phyloP scores from a whole-genome alignment of 2,329 filamentous ascomycete genomes.

The Exophiala bonariae region DNA sequence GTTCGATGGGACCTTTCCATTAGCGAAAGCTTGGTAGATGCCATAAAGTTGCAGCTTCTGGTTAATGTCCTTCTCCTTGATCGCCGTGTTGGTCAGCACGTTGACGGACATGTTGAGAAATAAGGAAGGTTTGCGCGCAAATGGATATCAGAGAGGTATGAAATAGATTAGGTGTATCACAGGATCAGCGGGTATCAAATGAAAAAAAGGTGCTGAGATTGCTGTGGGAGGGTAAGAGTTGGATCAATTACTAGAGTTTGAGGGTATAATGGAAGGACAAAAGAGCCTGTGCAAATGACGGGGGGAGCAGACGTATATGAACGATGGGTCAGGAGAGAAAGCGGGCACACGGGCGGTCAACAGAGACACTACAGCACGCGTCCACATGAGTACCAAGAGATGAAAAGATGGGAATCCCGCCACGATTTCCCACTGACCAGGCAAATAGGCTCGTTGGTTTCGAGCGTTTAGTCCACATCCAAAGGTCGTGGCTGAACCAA shows the following conservation, averaged over 20 bases:
- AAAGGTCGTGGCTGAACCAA: background rate
- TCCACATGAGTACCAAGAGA: background rate
- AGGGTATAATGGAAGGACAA: background rate
- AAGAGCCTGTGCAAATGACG: background rate
- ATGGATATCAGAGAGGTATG: constrained; percentile 20
- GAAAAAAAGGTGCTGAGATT: constrained; percentile 1
- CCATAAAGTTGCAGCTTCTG: constrained; percentile 90
- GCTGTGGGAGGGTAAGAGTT: background rate
- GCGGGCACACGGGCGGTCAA: background rate
- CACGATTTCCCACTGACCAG: background rate
- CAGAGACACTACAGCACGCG: background rate
- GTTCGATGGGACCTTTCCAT: constrained; percentile 91
- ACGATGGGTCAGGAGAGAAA: background rate
- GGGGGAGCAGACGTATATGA: background rate
- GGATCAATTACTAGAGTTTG: no score
- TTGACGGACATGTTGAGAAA: constrained; percentile 57
- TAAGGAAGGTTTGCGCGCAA: background rate
- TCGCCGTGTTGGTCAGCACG: constrained; percentile 68
- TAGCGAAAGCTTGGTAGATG: constrained; percentile 67
- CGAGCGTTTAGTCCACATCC: background rate
- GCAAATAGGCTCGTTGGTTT: background rate
- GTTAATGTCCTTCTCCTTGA: constrained; percentile 81
- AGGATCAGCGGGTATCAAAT: constrained; percentile 19
- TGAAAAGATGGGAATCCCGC: background rate
- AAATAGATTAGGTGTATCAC: constrained; percentile 1